A percentile compares a stretch with the other conserved stretches of the same genome.
Conservation (phyloP, 208 protist species). For the Wallacemonas sp. region DNA sequence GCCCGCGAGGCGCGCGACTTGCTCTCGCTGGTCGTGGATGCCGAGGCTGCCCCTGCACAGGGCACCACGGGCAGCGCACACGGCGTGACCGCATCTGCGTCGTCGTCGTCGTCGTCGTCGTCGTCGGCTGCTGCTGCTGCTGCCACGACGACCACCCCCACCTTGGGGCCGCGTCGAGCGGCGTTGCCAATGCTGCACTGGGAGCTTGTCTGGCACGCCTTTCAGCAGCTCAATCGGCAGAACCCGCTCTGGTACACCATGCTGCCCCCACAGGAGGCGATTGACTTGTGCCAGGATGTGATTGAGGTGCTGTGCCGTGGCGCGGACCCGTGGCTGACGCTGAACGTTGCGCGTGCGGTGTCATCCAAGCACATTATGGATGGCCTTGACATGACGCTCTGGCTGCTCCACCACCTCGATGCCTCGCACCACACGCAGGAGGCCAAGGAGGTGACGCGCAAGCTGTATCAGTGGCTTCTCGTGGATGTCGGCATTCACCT, state of each 20-base stretch:
- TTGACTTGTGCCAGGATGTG: slow-evolving; percentile 60
- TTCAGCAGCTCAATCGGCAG: slow-evolving; percentile 78
- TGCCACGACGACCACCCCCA: too few species aligned
- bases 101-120: not conserved
- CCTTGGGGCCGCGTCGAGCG: slow-evolving; percentile 4
- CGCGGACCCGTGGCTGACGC: slow-evolving; percentile 75
- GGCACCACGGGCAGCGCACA: not conserved
- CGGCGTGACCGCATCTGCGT: not conserved
- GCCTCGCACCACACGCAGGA: slow-evolving; percentile 72
- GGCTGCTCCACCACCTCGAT: slow-evolving; percentile 79
- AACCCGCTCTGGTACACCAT: slow-evolving; percentile 62
- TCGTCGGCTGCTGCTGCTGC: not conserved
- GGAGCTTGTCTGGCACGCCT: slow-evolving; percentile 73
- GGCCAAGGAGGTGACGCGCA: slow-evolving; percentile 60
- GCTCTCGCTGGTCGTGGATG: slow-evolving; percentile 29
- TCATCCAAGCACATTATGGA: slow-evolving; percentile 72
- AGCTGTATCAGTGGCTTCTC: slow-evolving; percentile 84
- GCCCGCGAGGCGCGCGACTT: slow-evolving; percentile 71
- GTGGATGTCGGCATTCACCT: slow-evolving; percentile 81
- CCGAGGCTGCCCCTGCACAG: slow-evolving; percentile 1
- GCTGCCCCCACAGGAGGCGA: slow-evolving; percentile 52
- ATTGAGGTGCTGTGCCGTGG: slow-evolving; percentile 75
- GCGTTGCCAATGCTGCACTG: slow-evolving; percentile 83
- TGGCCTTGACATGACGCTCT: slow-evolving; percentile 81
- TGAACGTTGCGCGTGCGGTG: slow-evolving; percentile 71